Base-by-base conservation (phyloP, 202 grass and related monocot genomes). In the Schoenoplectus tabernaemontani region DNA sequence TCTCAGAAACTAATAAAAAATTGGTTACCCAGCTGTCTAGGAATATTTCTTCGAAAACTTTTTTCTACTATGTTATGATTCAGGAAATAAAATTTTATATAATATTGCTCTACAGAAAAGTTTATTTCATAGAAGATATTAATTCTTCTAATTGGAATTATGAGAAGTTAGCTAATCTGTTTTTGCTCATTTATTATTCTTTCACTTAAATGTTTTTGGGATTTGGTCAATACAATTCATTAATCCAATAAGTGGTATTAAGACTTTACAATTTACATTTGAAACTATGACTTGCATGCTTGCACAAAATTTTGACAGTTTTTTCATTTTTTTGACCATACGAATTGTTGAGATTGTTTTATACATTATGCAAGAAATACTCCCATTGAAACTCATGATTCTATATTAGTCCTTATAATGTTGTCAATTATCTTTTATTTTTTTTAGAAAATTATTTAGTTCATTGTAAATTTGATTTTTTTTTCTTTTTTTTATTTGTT, bases 1-100 rank as follows among this genome's bases (percentile, higher is more conserved):
- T 99, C 77, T 95, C 90, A 64, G 88, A 91, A 82, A 93, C 88
- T 13, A 87, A 96, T 39, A 92, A 83, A 48, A 92, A 93, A 50
- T 79, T 99, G 76, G 83, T 89, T 48, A 51, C 72, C 15, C 53
- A 50, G 81, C 74, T 78, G 61, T 78, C 51, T 77, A 67, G 80
- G 96, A 96, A 90, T 78, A 57, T 66, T 42, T 82, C 20, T 73
- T 28, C 51, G 36, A 66, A 54, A 13, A 39, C 10, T 64, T 36
- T 56, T 34, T 16, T 24, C 5, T 53, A 53, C 30, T 30, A 8
- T 71, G 13, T 72, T 30, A 72, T 48, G 41, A 22, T 72, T 44
- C 23, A 48, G 22, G 11, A 48, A 72, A 72, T 48, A 11, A 23
- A 50, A 23, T 26, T 72, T 20, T 30, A 28, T 72, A 26, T 51